Percentiles rank a stretch among this genome's conserved stretches.
phyloP scores from a whole-genome alignment of 768 basidiomycete species.

The Lactarius trivialis region DNA sequence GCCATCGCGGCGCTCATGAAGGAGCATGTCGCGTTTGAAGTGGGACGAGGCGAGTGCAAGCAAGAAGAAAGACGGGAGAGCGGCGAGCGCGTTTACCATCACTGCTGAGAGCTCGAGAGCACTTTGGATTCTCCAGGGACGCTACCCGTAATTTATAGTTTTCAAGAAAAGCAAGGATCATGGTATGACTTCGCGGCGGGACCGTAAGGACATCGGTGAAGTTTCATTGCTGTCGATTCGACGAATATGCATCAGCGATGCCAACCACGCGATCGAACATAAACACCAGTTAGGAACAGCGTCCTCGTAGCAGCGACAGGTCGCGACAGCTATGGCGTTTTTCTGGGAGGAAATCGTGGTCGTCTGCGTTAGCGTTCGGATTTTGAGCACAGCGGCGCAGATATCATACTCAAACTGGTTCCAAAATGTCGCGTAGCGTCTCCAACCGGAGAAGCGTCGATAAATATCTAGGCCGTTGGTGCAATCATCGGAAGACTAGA shows the following conservation, averaged over 20 bases:
- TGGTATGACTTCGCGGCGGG: neutral
- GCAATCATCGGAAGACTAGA: neutral
- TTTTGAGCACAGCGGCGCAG: neutral
- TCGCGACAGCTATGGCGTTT: neutral
- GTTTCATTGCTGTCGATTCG: no score
- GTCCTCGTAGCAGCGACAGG: neutral
- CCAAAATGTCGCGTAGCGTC: neutral
- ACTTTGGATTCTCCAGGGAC: neutral
- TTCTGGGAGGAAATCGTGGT: neutral
- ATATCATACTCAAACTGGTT: neutral
- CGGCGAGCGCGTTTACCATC: neutral
- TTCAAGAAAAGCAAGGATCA: neutral
- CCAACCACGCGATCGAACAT: neutral
- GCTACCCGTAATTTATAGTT: neutral
- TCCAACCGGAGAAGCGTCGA: neutral
- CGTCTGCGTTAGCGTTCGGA: neutral
- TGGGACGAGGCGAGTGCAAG: neutral
- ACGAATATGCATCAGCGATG: neutral
- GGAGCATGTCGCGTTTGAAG: neutral
- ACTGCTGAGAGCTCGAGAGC: neutral
- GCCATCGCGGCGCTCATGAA: constrained; percentile 1
- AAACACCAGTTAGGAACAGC: neutral
- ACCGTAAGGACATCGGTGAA: neutral
- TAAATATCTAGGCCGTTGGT: neutral
- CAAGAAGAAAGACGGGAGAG: neutral